phyloP scores from a whole-genome alignment of 2,329 filamentous ascomycete genomes.

The Colletotrichum horii region DNA sequence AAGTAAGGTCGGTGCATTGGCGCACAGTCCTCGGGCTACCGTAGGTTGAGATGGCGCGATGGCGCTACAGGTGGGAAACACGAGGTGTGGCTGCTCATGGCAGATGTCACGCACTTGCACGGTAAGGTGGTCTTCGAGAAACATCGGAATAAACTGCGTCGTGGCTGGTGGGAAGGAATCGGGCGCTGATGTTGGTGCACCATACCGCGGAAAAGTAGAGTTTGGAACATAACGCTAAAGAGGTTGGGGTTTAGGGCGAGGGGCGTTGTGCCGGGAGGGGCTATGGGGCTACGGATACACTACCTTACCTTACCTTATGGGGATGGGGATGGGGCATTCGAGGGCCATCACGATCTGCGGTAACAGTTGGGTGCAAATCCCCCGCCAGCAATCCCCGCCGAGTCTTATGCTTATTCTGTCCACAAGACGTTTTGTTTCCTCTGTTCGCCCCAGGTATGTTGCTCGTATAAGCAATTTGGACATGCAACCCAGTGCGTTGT shows the following conservation, averaged over 20 bases:
- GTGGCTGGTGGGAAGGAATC: neutral
- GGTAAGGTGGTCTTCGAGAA: neutral
- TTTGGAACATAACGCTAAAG: neutral
- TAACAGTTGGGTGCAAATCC: neutral
- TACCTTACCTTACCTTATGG: too few species aligned
- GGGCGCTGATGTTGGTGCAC: neutral
- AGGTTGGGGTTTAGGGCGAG: neutral
- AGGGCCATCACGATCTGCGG: neutral
- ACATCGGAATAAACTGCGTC: neutral
- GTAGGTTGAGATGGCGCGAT: neutral
- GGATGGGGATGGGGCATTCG: neutral
- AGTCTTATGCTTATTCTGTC: neutral
- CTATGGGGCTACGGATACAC: neutral
- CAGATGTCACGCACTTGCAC: neutral
- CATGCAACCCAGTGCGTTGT: neutral
- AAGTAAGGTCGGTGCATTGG: neutral
- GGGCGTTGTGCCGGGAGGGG: neutral
- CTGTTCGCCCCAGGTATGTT: neutral
- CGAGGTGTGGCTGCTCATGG: neutral
- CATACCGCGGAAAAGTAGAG: neutral
- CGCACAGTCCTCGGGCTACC: neutral
- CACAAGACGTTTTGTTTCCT: neutral
- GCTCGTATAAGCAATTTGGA: constrained; percentile 7
- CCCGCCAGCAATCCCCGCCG: neutral
- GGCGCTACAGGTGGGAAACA: neutral